Evolutionary conservation across 306 rosid species (phyloP).

Genomic region (Parietaria judaica): DNA sequence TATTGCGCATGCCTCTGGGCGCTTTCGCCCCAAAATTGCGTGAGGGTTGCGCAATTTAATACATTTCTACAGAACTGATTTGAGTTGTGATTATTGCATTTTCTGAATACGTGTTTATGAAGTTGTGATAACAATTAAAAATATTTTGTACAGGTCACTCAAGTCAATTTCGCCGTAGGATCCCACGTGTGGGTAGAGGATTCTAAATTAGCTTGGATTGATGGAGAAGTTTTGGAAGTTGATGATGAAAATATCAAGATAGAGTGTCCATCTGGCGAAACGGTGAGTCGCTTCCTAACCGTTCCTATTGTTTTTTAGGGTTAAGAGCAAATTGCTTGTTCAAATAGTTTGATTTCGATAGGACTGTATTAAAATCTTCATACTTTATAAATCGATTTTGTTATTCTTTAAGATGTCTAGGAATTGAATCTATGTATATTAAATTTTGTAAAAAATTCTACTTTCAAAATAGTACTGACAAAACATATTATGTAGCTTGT

Average conservation of each 20-base stretch:
- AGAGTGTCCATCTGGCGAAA: constrained; percentile 41
- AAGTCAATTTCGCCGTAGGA: constrained; percentile 47
- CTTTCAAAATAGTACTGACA: neutral
- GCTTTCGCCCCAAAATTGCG: no score
- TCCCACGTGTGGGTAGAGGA: constrained; percentile 74
- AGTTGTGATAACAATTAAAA: constrained; percentile 17
- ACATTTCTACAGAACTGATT: neutral
- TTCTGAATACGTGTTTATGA: neutral
- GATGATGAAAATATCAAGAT: constrained; percentile 37
- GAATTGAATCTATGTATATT: no score
- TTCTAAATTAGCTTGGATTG: constrained; percentile 68
- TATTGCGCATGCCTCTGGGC: no score
- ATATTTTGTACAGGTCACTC: constrained; percentile 44
- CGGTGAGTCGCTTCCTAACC: constrained; percentile 35
- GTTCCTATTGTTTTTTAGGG: neutral
- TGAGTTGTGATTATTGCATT: neutral
- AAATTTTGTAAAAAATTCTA: neutral
- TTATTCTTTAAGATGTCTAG: no score
- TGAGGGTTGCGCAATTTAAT: neutral
- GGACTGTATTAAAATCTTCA: neutral
- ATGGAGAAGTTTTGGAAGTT: constrained; percentile 62
- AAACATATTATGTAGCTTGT: constrained; percentile 38
- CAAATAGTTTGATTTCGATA: neutral
- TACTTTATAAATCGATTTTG: no score
- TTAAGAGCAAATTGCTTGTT: neutral